Evolutionary conservation across 2,329 filamentous ascomycete genomes (phyloP).

Genomic region (Thelonectria rubi): DNA sequence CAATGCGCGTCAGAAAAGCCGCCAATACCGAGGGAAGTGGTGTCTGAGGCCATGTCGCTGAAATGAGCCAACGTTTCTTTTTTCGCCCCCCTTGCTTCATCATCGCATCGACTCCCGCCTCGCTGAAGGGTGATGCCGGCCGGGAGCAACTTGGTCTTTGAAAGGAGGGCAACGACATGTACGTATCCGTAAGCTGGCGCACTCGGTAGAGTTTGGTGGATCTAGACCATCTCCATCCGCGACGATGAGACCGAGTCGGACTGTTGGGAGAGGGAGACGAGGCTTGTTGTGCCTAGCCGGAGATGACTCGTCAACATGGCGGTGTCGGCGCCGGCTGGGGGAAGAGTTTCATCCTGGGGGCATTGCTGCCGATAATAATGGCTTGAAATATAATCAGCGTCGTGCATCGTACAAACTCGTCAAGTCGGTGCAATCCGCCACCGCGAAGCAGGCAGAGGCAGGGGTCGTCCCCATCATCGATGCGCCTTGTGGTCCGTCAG

Average conservation of each 20-base stretch:
- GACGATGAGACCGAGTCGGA: conserved; percentile 9
- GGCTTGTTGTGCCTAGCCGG: conserved; percentile 10
- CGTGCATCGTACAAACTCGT: neutral
- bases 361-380: neutral
- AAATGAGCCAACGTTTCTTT: conserved; percentile 24
- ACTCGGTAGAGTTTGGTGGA: conserved; percentile 7
- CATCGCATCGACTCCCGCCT: neutral
- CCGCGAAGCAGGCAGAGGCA: conserved; percentile 7
- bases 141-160: no score
- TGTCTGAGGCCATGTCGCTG: conserved; percentile 24
- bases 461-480: conserved; percentile 13
- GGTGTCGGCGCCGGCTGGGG: conserved; percentile 5
- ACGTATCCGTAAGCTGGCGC: neutral
- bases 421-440: conserved; percentile 22
- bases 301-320: conserved; percentile 20
- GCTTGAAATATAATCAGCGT: conserved; percentile 5
- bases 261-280: conserved; percentile 2
- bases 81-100: conserved; percentile 15
- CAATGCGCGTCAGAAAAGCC: neutral
- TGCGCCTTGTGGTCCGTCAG: conserved; percentile 9
- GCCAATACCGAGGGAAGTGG: conserved; percentile 16
- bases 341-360: neutral
- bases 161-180: neutral
- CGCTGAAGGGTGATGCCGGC: no score
- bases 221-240: conserved; percentile 18